A percentile compares a stretch with the other conserved stretches of the same genome.
Conservation (phyloP, 2,329 filamentous ascomycete genomes). For the Dactylella cylindrospora region DNA sequence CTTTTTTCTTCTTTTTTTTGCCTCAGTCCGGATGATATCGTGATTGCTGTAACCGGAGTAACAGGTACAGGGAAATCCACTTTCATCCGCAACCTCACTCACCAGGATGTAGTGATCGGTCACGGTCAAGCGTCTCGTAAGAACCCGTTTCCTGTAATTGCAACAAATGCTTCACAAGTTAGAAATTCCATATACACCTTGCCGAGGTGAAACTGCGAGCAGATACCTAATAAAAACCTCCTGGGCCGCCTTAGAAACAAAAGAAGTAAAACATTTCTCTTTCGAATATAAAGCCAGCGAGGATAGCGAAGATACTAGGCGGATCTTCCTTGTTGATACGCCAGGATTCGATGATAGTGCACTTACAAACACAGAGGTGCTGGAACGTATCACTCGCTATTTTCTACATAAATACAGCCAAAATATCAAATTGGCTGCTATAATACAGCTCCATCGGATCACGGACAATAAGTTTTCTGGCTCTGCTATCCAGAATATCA, state of each 20-base stretch:
- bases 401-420: slow-evolving; percentile 50
- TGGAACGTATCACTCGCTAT: slow-evolving; percentile 53
- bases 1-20: too few species aligned
- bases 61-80: slow-evolving; percentile 52
- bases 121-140: slow-evolving; percentile 50
- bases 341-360: slow-evolving; percentile 57
- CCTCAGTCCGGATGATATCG: neutral
- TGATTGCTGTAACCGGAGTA: slow-evolving; percentile 45
- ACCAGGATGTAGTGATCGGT: slow-evolving; percentile 50
- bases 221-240: slow-evolving; percentile 4
- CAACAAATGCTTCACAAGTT: neutral
- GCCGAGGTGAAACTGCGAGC: neutral
- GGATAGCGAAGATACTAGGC: too few species aligned
- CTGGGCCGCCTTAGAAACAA: too few species aligned
- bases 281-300: too few species aligned
- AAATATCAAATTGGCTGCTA: slow-evolving; percentile 52
- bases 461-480: slow-evolving; percentile 53
- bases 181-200: neutral
- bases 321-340: slow-evolving; percentile 53
- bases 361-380: slow-evolving; percentile 54
- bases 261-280: too few species aligned
- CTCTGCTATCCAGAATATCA: slow-evolving; percentile 53
- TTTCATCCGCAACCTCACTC: slow-evolving; percentile 51
- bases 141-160: too few species aligned
- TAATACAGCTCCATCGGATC: slow-evolving; percentile 56